These are phyloP conservation scores for Chlorella vulgaris DNA, from an alignment of 139 green algal genomes.

Conservation along the genomic window DNA sequence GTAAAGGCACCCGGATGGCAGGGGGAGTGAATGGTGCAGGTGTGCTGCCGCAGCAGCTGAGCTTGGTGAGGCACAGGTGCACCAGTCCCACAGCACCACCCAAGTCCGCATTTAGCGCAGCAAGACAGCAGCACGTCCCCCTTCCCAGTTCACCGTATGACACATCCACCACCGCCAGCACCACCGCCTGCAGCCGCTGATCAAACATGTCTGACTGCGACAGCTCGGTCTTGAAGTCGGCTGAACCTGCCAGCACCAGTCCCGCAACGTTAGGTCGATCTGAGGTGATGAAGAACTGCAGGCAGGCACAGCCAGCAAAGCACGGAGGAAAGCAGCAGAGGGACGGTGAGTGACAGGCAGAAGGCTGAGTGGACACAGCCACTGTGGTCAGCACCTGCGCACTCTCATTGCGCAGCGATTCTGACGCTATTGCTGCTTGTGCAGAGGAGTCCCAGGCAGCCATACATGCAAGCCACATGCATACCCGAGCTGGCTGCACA, in stretches of 20 bases:
- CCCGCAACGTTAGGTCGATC: constrained; percentile 93
- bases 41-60: too few species aligned
- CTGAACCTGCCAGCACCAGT: constrained; percentile 92
- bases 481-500: too few species aligned
- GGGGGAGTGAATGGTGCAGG: background rate
- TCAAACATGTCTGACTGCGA: constrained; percentile 97
- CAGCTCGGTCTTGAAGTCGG: constrained; percentile 99
- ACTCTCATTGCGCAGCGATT: too few species aligned
- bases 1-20: constrained; percentile 58
- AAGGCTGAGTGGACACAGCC: too few species aligned
- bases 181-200: constrained; percentile 81
- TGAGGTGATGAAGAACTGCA: constrained; percentile 94
- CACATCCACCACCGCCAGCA: constrained; percentile 97
- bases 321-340: background rate
- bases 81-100: too few species aligned
- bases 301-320: constrained; percentile 76
- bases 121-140: too few species aligned
- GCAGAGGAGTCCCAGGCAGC: background rate
- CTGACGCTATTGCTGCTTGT: too few species aligned
- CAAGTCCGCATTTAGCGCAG: too few species aligned
- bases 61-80: background rate
- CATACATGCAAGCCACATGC: too few species aligned
- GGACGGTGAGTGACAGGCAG: background rate
- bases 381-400: too few species aligned
- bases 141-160: constrained; percentile 92